phyloP scores from a whole-genome alignment of 2,329 filamentous ascomycete genomes.

The Botrytis fragariae region DNA sequence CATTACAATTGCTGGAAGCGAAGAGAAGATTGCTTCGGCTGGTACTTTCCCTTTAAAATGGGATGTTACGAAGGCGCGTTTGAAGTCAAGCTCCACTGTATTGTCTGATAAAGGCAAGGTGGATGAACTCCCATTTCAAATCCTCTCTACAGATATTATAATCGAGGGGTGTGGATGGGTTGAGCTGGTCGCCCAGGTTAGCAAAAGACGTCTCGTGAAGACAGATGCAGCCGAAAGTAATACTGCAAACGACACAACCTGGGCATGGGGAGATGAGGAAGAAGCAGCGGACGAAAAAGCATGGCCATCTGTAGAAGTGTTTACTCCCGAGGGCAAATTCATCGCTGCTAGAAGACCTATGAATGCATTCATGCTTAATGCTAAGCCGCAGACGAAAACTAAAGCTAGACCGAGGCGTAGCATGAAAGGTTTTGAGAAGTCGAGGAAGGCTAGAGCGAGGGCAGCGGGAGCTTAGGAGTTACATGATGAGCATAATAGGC shows the following conservation, averaged over 20 bases:
- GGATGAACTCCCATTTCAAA: conserved; percentile 71
- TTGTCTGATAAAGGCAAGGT: conserved; percentile 62
- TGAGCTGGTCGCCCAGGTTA: conserved; percentile 79
- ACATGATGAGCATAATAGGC: background rate
- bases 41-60: conserved; percentile 72
- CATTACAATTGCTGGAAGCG: conserved; percentile 59
- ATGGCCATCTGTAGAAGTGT: conserved; percentile 79
- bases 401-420: conserved; percentile 61
- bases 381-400: conserved; percentile 52
- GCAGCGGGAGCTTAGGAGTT: background rate
- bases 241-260: background rate
- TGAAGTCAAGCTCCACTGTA: conserved; percentile 67
- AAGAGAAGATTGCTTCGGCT: conserved; percentile 62
- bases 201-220: conserved; percentile 48
- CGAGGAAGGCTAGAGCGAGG: conserved; percentile 31
- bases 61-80: conserved; percentile 78
- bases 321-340: conserved; percentile 79
- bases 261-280: background rate
- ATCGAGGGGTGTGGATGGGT: conserved; percentile 94
- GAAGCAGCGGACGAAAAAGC: conserved; percentile 36
- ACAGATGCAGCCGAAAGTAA: background rate
- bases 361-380: conserved; percentile 63
- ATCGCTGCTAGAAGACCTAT: conserved; percentile 66
- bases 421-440: conserved; percentile 63
- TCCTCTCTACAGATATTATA: conserved; percentile 79